Conservation (phyloP, 805 yeast genomes). For the Candida ipomoeae region DNA sequence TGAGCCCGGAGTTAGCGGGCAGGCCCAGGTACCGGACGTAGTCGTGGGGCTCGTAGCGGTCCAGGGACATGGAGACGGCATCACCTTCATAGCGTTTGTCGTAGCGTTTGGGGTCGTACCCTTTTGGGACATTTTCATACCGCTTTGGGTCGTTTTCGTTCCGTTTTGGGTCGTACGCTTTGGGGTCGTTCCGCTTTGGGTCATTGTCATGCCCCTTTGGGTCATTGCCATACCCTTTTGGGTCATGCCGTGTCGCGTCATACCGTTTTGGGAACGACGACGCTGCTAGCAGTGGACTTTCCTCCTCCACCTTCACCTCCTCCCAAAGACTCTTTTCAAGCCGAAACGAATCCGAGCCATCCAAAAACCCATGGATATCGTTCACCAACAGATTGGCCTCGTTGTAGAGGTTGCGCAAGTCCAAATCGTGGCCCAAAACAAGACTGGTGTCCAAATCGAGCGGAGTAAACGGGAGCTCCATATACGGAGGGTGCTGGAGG, state of each 20-base stretch:
- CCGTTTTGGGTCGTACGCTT: too few species aligned
- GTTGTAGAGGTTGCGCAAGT: slow-evolving; percentile 25
- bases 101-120: too few species aligned
- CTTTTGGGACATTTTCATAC: not conserved
- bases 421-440: slow-evolving; percentile 2
- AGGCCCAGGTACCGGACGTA: not conserved
- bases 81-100: too few species aligned
- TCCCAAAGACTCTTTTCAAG: slow-evolving; percentile 3
- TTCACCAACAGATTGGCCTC: slow-evolving; percentile 33
- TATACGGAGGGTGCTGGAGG: not conserved
- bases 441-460: not conserved
- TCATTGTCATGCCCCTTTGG: not conserved
- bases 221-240: not conserved
- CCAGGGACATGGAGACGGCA: too few species aligned
- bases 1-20: slow-evolving; percentile 23
- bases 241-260: too few species aligned
- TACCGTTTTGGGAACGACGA: not conserved
- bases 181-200: too few species aligned
- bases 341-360: not conserved
- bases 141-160: not conserved
- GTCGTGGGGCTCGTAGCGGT: too few species aligned
- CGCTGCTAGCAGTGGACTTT: not conserved
- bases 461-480: not conserved
- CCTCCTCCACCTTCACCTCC: slow-evolving; percentile 11
- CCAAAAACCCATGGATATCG: slow-evolving; percentile 25